phyloP scores from a whole-genome alignment of 192 early-diverging fungal genomes.

The Globomyces pollinis-pini region DNA sequence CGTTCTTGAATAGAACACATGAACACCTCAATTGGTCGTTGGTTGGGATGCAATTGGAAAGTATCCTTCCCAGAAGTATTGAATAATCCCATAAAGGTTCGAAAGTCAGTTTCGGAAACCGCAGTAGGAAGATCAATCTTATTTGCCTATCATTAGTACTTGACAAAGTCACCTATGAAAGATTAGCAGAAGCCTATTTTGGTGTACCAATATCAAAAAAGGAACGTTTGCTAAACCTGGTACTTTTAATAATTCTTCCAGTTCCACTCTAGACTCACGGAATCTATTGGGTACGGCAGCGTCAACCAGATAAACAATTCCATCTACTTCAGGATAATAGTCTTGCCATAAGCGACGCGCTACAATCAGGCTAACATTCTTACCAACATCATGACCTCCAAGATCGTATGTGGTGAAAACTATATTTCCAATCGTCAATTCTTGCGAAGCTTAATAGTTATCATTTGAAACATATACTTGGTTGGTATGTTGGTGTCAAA shows the following conservation, averaged over 20 bases:
- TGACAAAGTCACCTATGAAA: too few relatives aligned
- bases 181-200: too few relatives aligned
- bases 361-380: slow-evolving; percentile 2
- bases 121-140: slow-evolving; percentile 97
- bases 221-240: slow-evolving; percentile 87
- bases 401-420: slow-evolving; percentile 97
- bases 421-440: slow-evolving; percentile 93
- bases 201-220: slow-evolving; percentile 91
- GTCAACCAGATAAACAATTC: slow-evolving; percentile 97
- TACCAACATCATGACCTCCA: slow-evolving; percentile 88
- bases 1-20: slow-evolving; percentile 99
- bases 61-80: slow-evolving; percentile 89
- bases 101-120: slow-evolving; percentile 85
- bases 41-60: too few relatives aligned
- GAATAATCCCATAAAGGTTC: slow-evolving; percentile 79
- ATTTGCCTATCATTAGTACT: too few relatives aligned
- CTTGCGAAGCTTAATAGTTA: slow-evolving; percentile 69
- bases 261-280: slow-evolving; percentile 82
- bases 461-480: slow-evolving; percentile 74
- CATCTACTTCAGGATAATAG: slow-evolving; percentile 97
- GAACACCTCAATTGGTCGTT: slow-evolving; percentile 96
- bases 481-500: slow-evolving; percentile 91
- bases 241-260: slow-evolving; percentile 69
- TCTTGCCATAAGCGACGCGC: slow-evolving; percentile 98
- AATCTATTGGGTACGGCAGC: slow-evolving; percentile 76